These are phyloP conservation scores for Rhizoclosmatium sp. DNA, from an alignment of 192 early-diverging fungal species.

Conservation along the genomic window DNA sequence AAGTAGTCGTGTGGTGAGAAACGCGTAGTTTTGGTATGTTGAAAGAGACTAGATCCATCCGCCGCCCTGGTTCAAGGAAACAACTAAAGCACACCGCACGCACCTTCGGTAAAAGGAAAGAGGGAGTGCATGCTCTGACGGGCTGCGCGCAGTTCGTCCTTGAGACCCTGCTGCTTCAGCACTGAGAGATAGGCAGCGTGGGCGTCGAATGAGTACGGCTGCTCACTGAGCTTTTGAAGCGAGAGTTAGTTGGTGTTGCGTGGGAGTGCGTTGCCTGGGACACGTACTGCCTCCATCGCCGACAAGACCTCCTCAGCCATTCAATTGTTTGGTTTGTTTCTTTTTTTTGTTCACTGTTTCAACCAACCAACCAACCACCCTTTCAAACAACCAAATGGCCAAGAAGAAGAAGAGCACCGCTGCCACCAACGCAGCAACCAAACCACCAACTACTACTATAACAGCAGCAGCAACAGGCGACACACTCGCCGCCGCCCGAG, in stretches of 20 bases:
- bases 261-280: no score
- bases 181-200: neutral
- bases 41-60: neutral
- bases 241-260: neutral
- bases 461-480: neutral
- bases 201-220: slow-evolving; percentile 25
- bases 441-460: neutral
- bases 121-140: slow-evolving; percentile 62
- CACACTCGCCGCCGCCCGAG: slow-evolving; percentile 44
- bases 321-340: slow-evolving; percentile 1
- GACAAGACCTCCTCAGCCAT: slow-evolving; percentile 7
- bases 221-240: slow-evolving; percentile 1
- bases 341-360: slow-evolving; percentile 20
- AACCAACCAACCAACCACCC: neutral
- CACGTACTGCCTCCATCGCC: neutral
- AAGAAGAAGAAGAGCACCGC: slow-evolving; percentile 1
- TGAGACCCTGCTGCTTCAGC: slow-evolving; percentile 22
- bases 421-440: neutral
- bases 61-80: neutral
- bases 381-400: slow-evolving; percentile 7
- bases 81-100: neutral
- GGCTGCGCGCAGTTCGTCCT: slow-evolving; percentile 58
- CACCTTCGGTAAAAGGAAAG: slow-evolving; percentile 74
- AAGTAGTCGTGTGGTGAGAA: no score
- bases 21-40: no score